A percentile compares a stretch with the other conserved stretches of the same genome.
These are phyloP conservation scores for Penicillium paradoxum DNA, from an alignment of 495 filamentous ascomycete species.

Conservation along the genomic window DNA sequence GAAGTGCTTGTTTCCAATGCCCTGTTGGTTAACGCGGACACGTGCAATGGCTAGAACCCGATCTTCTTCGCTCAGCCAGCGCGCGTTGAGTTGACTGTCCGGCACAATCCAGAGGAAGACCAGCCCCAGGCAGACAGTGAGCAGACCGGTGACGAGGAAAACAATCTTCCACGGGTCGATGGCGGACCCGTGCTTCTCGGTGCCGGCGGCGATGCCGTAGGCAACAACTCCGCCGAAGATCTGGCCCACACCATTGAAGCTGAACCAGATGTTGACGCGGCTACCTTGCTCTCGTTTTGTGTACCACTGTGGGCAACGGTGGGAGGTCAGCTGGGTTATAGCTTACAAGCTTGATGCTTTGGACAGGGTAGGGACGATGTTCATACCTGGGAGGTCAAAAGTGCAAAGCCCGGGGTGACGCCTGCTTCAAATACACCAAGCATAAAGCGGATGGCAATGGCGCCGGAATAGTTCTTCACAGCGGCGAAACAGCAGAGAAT, in stretches of 20 bases:
- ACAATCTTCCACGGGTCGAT: constrained; percentile 65
- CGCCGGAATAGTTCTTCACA: constrained; percentile 41
- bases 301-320: constrained; percentile 46
- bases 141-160: constrained; percentile 60
- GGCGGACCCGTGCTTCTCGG: constrained; percentile 43
- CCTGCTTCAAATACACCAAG: constrained; percentile 58
- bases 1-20: constrained; percentile 66
- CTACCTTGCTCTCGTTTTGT: constrained; percentile 55
- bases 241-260: constrained; percentile 57
- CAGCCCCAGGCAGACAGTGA: constrained; percentile 54
- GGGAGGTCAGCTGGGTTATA: background rate
- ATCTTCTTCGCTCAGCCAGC: constrained; percentile 61
- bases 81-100: constrained; percentile 64
- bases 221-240: constrained; percentile 60
- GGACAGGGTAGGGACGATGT: background rate
- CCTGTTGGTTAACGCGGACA: constrained; percentile 60
- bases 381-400: constrained; percentile 52
- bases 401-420: constrained; percentile 59
- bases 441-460: constrained; percentile 55
- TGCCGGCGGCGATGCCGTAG: constrained; percentile 61
- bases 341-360: background rate
- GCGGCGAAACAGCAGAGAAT: constrained; percentile 52
- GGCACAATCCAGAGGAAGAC: constrained; percentile 61
- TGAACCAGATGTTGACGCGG: constrained; percentile 58
- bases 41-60: constrained; percentile 55